These are phyloP conservation scores for Dryas integrifolia DNA, from an alignment of 331 rosid species.

Conservation along the genomic window DNA sequence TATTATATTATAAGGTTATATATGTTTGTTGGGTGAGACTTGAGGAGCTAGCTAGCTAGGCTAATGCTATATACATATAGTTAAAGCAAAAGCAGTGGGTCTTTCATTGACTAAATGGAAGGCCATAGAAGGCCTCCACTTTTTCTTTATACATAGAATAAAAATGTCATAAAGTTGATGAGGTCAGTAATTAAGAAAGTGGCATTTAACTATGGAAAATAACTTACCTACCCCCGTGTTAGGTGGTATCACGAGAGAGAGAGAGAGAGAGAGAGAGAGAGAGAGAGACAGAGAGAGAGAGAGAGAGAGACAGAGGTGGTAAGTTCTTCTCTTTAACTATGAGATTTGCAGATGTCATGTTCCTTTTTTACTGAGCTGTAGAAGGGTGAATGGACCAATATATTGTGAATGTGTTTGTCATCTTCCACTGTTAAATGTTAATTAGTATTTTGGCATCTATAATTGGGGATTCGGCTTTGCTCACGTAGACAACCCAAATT, in stretches of 20 bases:
- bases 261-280: too few species aligned
- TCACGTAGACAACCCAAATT: background rate
- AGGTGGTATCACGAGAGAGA: too few species aligned
- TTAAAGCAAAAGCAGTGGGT: background rate
- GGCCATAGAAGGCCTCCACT: conserved; percentile 21
- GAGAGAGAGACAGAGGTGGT: too few species aligned
- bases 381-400: background rate
- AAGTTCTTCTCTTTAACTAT: background rate
- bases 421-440: conserved; percentile 23
- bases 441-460: too few species aligned
- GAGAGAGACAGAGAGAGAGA: too few species aligned
- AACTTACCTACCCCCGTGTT: too few species aligned
- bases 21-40: too few species aligned
- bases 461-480: background rate
- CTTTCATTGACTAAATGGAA: conserved; percentile 12
- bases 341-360: conserved; percentile 44
- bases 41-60: too few species aligned
- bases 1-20: background rate
- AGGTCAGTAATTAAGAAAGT: conserved; percentile 40
- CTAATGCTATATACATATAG: background rate
- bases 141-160: background rate
- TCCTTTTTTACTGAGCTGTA: conserved; percentile 14
- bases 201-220: conserved; percentile 17
- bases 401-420: conserved; percentile 27
- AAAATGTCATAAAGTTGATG: conserved; percentile 33